Conservation (phyloP, 495 filamentous ascomycete species). For the Penicillium ucsense region DNA sequence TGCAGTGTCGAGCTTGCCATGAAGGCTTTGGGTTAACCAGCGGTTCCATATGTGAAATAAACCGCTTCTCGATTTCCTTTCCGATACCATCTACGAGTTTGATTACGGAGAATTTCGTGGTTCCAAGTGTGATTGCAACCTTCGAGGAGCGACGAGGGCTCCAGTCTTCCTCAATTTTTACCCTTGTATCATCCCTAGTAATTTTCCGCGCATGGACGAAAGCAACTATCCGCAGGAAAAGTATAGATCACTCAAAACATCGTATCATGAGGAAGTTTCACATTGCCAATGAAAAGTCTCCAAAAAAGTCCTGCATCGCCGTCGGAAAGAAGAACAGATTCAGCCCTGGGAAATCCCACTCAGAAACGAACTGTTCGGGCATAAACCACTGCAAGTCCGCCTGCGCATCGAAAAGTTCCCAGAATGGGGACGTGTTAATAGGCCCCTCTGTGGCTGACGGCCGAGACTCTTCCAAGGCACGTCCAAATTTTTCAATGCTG, state of each 20-base stretch:
- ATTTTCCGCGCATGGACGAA: too few species aligned
- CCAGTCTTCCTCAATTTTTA: too few species aligned
- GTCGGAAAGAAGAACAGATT: constrained; percentile 44
- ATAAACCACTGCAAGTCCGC: constrained; percentile 42
- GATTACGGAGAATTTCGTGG: too few species aligned
- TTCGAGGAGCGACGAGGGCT: too few species aligned
- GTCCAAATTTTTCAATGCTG: constrained; percentile 41
- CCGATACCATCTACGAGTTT: constrained; percentile 22
- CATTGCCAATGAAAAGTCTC: constrained; percentile 29
- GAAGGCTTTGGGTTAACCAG: constrained; percentile 33
- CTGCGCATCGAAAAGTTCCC: constrained; percentile 36
- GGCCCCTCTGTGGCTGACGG: constrained; percentile 9
- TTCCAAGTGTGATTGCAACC: too few species aligned
- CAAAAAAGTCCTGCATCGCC: constrained; percentile 36
- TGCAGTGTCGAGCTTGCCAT: constrained; percentile 37
- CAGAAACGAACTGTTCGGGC: constrained; percentile 41
- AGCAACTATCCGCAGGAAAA: too few species aligned
- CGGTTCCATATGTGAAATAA: constrained; percentile 9
- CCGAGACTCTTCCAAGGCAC: constrained; percentile 26
- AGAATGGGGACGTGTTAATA: constrained; percentile 21
- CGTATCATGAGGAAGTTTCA: background rate
- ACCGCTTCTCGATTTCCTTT: constrained; percentile 9
- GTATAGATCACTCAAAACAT: too few species aligned
- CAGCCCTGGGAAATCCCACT: constrained; percentile 46
- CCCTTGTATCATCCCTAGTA: too few species aligned